Base-by-base conservation (phyloP, 768 basidiomycete species). In the Auriculariales sp. region DNA sequence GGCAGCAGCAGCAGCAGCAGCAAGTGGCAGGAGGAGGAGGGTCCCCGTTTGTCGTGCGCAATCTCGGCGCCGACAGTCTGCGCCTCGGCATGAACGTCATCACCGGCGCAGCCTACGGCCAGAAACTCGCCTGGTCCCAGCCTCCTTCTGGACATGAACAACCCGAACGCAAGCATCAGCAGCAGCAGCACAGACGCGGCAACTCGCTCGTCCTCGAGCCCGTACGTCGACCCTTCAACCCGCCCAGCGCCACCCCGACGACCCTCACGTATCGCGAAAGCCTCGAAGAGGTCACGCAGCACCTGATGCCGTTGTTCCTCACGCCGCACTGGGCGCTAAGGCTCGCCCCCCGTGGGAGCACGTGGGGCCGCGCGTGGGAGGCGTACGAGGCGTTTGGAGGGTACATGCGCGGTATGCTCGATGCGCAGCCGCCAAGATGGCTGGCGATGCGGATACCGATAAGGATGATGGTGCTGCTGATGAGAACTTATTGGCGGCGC, bases 281-380 rank as follows among this genome's bases (percentile, higher is more conserved):
- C 29, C 36, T 50, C 7, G 49, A 50, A 29, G 36, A 50, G 39
- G 36, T 50, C 28, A 50, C 36, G 36, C 36, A 28, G 28, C 42
- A 50, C 36, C 49, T 50, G n/a, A 50, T 50, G 49, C 49, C 49
- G 9, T 39, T 50, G 5, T 50, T 50, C 24, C 39, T 50, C 12
- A 50, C 49, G 28, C 49, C 49, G 36, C 35, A 39, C 36, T 50
- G 49, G 49, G 31, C 42, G 24, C 42, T 50, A 9, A 10, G 49
- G 19, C 22, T 39, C 35, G 49, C 49, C 5, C 36, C 49, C 5
- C n/a, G 5, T 15, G 4, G 34, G 17, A 45, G 22, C 15, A 42
- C 17, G 36, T 50, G 49, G 49, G 49, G 49, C 12, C 36, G 49
- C 27, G 49, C 49, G 12, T 50, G 49, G 49, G 42, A 9, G 27